A percentile compares a stretch with the other conserved stretches of the same genome.
Evolutionary conservation across 148 eudicot genomes (phyloP).

Genomic region (Gaultheria prostrata): DNA sequence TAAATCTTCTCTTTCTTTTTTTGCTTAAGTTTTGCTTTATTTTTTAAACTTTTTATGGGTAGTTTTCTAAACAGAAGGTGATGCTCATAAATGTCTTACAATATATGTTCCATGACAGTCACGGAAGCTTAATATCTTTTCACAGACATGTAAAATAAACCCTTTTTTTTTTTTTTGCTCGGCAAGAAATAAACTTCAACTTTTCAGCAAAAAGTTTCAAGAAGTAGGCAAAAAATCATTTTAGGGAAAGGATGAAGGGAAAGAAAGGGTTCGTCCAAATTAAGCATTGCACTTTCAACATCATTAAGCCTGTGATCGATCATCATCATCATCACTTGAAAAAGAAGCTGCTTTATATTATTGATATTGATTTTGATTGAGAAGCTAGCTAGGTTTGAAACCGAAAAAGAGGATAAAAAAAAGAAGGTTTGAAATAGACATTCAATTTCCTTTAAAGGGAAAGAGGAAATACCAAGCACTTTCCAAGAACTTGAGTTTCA

Average conservation of each 20-base stretch:
- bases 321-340: conserved; percentile 20
- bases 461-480: not conserved
- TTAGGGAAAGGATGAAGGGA: conserved; percentile 24
- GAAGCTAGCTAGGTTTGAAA: conserved; percentile 13
- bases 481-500: not conserved
- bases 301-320: not conserved
- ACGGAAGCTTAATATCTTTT: not conserved
- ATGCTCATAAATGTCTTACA: not conserved
- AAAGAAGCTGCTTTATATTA: conserved; percentile 30
- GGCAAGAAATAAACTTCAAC: not conserved
- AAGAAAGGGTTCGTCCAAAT: conserved; percentile 12
- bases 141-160: not conserved
- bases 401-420: not conserved
- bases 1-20: no score
- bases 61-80: no score
- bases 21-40: no score
- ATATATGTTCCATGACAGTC: not conserved
- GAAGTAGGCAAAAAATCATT: conserved; percentile 24
- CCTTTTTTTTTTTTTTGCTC: no score
- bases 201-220: not conserved
- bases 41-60: no score
- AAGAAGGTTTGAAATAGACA: conserved; percentile 8
- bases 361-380: conserved; percentile 16
- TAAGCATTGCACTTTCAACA: conserved; percentile 16
- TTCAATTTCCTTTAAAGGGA: not conserved